These are phyloP conservation scores for Acanthamoeba culbertsoni DNA, from an alignment of 208 protist genomes.

Conservation along the genomic window DNA sequence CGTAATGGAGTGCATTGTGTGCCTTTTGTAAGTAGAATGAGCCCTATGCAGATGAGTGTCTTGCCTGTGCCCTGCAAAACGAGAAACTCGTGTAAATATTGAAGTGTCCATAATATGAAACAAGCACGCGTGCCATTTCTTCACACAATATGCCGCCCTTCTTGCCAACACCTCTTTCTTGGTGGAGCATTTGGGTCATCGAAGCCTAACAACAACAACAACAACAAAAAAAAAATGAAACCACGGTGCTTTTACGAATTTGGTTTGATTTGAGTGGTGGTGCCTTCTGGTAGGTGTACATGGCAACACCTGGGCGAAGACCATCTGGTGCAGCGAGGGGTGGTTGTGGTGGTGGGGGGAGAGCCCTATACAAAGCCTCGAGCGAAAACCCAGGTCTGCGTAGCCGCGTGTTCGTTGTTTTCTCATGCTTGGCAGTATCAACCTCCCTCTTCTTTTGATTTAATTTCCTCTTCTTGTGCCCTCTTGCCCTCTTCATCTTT, in stretches of 20 bases:
- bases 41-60: slow-evolving; percentile 69
- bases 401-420: no score
- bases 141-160: slow-evolving; percentile 68
- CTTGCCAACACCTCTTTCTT: background rate
- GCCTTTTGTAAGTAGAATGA: slow-evolving; percentile 66
- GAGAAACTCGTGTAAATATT: background rate
- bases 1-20: slow-evolving; percentile 21
- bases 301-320: background rate
- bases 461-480: no score
- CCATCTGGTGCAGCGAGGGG: background rate
- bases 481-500: no score
- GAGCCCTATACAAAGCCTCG: background rate
- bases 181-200: background rate
- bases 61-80: slow-evolving; percentile 62
- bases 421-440: no score
- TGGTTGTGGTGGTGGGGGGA: background rate
- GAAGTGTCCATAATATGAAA: no score
- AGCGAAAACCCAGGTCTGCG: no score
- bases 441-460: no score
- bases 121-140: slow-evolving; percentile 34
- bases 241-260: no score
- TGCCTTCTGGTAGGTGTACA: slow-evolving; percentile 51
- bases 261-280: background rate
- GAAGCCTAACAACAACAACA: background rate
- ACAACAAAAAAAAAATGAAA: background rate